Conservation (phyloP, 202 grass and related monocot species). For the Miscanthus sacchariflorus region DNA sequence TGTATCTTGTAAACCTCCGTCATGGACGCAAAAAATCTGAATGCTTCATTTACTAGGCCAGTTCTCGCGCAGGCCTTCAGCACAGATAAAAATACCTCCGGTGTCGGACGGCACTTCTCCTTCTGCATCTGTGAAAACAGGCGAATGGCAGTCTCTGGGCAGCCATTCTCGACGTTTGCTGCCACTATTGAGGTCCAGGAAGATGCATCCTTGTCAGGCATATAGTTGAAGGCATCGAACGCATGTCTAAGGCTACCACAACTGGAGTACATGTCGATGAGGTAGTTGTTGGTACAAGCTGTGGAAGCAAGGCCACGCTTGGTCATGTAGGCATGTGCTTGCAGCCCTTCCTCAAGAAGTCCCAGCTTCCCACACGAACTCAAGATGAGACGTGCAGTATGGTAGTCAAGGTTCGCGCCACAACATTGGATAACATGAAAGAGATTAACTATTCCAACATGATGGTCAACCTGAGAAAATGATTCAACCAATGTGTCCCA, state of each 20-base stretch:
- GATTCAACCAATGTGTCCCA: conserved; percentile 52
- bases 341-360: conserved; percentile 49
- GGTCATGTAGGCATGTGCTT: conserved; percentile 69
- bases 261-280: conserved; percentile 74
- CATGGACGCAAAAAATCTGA: conserved; percentile 70
- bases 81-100: conserved; percentile 49
- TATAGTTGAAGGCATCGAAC: conserved; percentile 57
- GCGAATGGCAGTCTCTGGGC: conserved; percentile 50
- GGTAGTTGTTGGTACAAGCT: conserved; percentile 43
- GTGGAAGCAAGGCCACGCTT: conserved; percentile 56
- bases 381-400: conserved; percentile 47
- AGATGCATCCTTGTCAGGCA: conserved; percentile 59
- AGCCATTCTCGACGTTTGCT: conserved; percentile 60
- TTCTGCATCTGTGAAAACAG: conserved; percentile 63
- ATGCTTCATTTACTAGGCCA: conserved; percentile 62
- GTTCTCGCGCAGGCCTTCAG: conserved; percentile 66
- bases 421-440: conserved; percentile 57
- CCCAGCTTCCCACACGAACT: conserved; percentile 50
- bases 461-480: conserved; percentile 43
- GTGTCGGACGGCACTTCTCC: conserved; percentile 52
- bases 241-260: conserved; percentile 61
- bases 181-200: conserved; percentile 68
- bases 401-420: conserved; percentile 43
- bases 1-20: conserved; percentile 58
- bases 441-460: conserved; percentile 56